A percentile compares a stretch with the other conserved stretches of the same genome.
Evolutionary conservation across 2,329 filamentous ascomycete genomes (phyloP).

Genomic region (Fusarium protoensiforme): DNA sequence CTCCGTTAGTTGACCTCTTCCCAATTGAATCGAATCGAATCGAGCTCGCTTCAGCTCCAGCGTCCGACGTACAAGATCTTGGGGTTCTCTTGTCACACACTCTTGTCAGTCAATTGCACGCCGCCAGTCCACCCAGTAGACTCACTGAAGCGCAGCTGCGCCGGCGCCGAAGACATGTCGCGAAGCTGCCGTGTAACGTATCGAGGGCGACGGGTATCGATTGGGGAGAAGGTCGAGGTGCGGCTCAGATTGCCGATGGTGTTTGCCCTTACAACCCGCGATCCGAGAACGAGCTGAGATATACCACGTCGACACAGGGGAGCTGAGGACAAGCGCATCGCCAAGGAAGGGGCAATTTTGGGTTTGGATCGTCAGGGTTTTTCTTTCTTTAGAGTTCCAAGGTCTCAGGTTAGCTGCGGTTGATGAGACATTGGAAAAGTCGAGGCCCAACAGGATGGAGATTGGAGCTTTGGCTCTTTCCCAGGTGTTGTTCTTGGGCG

Average conservation of each 20-base stretch:
- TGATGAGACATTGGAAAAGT: constrained; percentile 3
- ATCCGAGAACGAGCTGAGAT: constrained; percentile 26
- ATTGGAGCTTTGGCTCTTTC: neutral
- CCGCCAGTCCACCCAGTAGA: neutral
- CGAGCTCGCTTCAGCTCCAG: neutral
- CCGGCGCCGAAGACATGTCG: constrained; percentile 25
- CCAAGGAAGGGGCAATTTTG: neutral
- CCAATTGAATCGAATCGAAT: neutral
- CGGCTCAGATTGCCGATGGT: neutral
- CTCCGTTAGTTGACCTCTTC: neutral
- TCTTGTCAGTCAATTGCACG: neutral
- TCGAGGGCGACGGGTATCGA: neutral
- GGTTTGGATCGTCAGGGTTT: neutral
- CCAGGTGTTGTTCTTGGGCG: neutral
- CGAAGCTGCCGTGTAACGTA: constrained; percentile 12
- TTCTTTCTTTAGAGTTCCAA: neutral
- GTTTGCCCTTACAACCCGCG: constrained; percentile 8
- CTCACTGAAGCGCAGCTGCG: constrained; percentile 50
- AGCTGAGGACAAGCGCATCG: constrained; percentile 25
- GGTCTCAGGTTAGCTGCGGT: constrained; percentile 22
- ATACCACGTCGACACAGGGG: constrained; percentile 27
- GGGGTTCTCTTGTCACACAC: constrained; percentile 54
- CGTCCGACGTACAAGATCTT: constrained; percentile 58
- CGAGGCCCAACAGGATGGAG: neutral
- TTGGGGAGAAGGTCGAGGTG: neutral